A percentile compares a stretch with the other conserved stretches of the same genome.
These are phyloP conservation scores for Taphrina pruni DNA, from an alignment of 1,139 yeast genomes.

Conservation along the genomic window DNA sequence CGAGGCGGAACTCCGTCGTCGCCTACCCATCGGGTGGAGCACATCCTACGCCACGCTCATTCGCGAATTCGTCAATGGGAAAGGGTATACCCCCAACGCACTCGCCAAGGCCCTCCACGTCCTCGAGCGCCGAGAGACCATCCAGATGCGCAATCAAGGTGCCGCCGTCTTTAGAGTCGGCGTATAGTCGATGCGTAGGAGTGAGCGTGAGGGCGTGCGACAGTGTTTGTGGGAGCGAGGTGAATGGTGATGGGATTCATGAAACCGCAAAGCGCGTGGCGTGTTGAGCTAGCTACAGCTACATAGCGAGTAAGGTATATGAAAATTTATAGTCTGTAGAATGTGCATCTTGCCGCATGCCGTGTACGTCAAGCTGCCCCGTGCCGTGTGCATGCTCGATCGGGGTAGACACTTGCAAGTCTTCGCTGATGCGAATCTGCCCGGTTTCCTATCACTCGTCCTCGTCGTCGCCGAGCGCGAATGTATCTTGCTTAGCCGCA, in stretches of 20 bases:
- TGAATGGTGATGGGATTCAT: too few relatives aligned
- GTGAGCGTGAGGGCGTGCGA: too few relatives aligned
- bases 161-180: slow-evolving; percentile 83
- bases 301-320: background rate
- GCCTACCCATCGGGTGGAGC: slow-evolving; percentile 96
- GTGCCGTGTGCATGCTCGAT: too few relatives aligned
- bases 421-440: too few relatives aligned
- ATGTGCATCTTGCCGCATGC: too few relatives aligned
- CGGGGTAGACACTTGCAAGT: too few relatives aligned
- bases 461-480: slow-evolving; percentile 27
- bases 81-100: slow-evolving; percentile 70
- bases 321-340: background rate
- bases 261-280: too few relatives aligned
- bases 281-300: background rate
- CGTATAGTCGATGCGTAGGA: slow-evolving; percentile 54
- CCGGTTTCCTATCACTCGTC: slow-evolving; percentile 7
- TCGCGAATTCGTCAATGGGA: slow-evolving; percentile 77
- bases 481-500: background rate
- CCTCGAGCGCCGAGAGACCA: slow-evolving; percentile 82
- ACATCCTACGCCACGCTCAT: slow-evolving; percentile 84
- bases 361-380: too few relatives aligned
- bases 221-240: too few relatives aligned
- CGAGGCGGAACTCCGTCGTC: slow-evolving; percentile 82
- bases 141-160: slow-evolving; percentile 86
- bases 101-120: slow-evolving; percentile 82